Percentiles rank a stretch among this genome's conserved stretches.
Evolutionary conservation across 2,329 filamentous ascomycete species (phyloP).

Genomic region (Drechslerella dactyloides): DNA sequence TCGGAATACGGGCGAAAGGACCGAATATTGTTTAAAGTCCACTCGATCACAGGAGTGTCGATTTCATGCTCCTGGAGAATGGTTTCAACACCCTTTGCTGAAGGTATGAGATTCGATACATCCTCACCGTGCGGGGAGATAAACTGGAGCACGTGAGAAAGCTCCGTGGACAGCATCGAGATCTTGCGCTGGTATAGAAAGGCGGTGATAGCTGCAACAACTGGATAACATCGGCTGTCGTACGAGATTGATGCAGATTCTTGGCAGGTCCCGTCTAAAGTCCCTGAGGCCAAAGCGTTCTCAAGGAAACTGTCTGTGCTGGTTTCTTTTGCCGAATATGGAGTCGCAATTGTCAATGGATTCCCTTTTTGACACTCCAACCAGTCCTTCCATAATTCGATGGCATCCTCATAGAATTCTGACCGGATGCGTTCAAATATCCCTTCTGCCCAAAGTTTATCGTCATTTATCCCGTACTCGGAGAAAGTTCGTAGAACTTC

Average conservation of each 20-base stretch:
- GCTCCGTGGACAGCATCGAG: slow-evolving; percentile 30
- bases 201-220: slow-evolving; percentile 30
- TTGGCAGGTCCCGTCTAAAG: not conserved
- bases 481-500: slow-evolving; percentile 28
- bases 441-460: slow-evolving; percentile 44
- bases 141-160: slow-evolving; percentile 32
- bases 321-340: not conserved
- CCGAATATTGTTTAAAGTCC: slow-evolving; percentile 13
- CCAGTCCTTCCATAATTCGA: slow-evolving; percentile 34
- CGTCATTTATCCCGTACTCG: slow-evolving; percentile 25
- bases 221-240: slow-evolving; percentile 27
- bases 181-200: slow-evolving; percentile 25
- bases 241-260: not conserved
- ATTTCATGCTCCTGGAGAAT: slow-evolving; percentile 31
- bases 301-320: not conserved
- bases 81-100: slow-evolving; percentile 12
- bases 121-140: slow-evolving; percentile 30
- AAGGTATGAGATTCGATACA: slow-evolving; percentile 23
- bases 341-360: slow-evolving; percentile 17
- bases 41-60: slow-evolving; percentile 16
- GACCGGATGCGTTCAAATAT: slow-evolving; percentile 45
- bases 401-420: slow-evolving; percentile 38
- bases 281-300: not conserved
- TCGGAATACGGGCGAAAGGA: slow-evolving; percentile 42
- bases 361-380: slow-evolving; percentile 30